Evolutionary conservation across 345 rosid genomes (phyloP).

Genomic region (Ceriops tagal): DNA sequence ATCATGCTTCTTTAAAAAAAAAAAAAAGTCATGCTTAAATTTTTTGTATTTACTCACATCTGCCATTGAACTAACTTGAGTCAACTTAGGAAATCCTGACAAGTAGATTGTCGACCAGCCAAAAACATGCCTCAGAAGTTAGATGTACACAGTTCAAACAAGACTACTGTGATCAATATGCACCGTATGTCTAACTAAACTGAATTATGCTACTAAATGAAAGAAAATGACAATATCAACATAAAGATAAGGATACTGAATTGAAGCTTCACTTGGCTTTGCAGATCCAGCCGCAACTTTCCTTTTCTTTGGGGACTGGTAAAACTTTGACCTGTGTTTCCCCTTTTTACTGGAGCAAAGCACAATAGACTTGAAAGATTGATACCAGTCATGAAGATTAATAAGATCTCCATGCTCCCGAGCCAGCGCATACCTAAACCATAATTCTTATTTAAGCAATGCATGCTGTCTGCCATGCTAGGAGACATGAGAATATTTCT

Average conservation of each 20-base stretch:
- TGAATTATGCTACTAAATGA: slow-evolving; percentile 10
- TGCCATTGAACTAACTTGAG: no score
- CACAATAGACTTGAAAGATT: slow-evolving; percentile 65
- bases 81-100: no score
- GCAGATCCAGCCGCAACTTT: slow-evolving; percentile 46
- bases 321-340: slow-evolving; percentile 50
- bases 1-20: no score
- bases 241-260: slow-evolving; percentile 70
- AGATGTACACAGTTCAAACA: no score
- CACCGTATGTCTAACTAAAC: slow-evolving; percentile 6
- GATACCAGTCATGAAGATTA: slow-evolving; percentile 93
- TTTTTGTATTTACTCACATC: no score
- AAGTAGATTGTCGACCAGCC: no score
- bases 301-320: slow-evolving; percentile 56
- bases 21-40: no score
- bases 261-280: slow-evolving; percentile 51
- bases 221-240: not conserved
- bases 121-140: no score
- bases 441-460: not conserved
- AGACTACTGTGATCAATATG: not conserved
- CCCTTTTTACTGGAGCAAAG: slow-evolving; percentile 35
- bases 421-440: slow-evolving; percentile 61
- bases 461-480: not conserved
- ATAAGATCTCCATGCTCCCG: slow-evolving; percentile 90
- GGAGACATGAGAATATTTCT: not conserved